Base-by-base conservation (phyloP, 371 early-diverging fungal species). In the Mucor racemosus region DNA sequence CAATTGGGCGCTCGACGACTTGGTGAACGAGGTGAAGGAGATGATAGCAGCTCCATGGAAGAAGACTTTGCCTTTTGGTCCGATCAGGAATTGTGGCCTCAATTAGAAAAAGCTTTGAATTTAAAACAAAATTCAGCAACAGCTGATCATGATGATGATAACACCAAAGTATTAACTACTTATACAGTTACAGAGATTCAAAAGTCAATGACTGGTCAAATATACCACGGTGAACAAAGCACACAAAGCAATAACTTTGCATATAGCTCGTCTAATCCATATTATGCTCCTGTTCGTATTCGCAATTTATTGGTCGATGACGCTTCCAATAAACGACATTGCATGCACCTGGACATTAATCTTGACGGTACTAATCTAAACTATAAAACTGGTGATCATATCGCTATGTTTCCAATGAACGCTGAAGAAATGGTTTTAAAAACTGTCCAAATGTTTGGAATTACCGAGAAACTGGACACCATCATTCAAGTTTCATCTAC, bases 11-110 rank as follows among this genome's bases (percentile, higher is more conserved):
- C 93, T 11, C 73, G 66, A 9, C 84, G 92, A 14, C 73, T 97
- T 39, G 93, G 92, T 44, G 89, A 86, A 61, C 75, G 87, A 48
- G 99, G 99, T 36, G 94, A 96, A 73, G 98, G 99, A 46, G 99
- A 99, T 82, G 99, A 97, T 67, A 96, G 97, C 75, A 90, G 86
- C 19, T 94, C 92, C 48, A 75, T 99, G 56, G 99, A 99, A 75
- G 97, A 97, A 60, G 97, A 97, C 76, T 99, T 94, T 71, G 74
- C 95, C 61, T 84, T 87, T 36, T 99, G 99, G 99, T 94, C 95
- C 78, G 93, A 93, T 7, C 81, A 82, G 7, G 83, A 81, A 19
- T 85, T 91, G 75, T 86, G 96, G 89, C 89, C 89, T 39, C 86
- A 81, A 53, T 86, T 95, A 55, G 91, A 92, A 72, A 84, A 86